These are phyloP conservation scores for Spiromastix sp. DNA, from an alignment of 2,329 filamentous ascomycete genomes.

Conservation along the genomic window DNA sequence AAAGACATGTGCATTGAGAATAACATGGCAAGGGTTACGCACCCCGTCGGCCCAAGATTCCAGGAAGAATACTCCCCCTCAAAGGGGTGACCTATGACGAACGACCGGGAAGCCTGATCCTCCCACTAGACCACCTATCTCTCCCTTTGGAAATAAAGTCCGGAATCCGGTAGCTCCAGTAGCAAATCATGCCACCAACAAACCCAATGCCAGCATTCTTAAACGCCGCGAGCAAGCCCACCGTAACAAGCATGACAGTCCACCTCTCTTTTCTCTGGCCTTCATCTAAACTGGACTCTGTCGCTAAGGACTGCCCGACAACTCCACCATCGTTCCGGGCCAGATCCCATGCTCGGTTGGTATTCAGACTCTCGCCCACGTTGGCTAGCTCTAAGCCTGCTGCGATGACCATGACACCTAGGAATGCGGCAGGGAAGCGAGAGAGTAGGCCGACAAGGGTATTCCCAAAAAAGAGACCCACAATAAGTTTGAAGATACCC, in stretches of 20 bases:
- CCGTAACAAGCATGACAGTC: conserved; percentile 84
- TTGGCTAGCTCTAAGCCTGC: conserved; percentile 80
- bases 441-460: conserved; percentile 60
- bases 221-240: conserved; percentile 71
- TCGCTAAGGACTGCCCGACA: conserved; percentile 37
- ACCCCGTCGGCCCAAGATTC: too few species aligned
- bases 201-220: conserved; percentile 87
- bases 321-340: conserved; percentile 18
- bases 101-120: conserved; percentile 17
- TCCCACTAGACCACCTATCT: conserved; percentile 20
- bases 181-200: conserved; percentile 66
- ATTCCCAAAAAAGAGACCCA: conserved; percentile 67
- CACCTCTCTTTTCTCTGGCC: conserved; percentile 64
- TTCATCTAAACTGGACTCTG: conserved; percentile 43
- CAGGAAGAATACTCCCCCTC: too few species aligned
- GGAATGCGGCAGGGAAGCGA: conserved; percentile 62
- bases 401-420: conserved; percentile 83
- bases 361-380: conserved; percentile 74
- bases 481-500: conserved; percentile 60
- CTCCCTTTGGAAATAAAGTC: conserved; percentile 16
- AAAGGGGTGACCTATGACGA: too few species aligned
- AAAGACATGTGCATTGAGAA: too few species aligned
- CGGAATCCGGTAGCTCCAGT: conserved; percentile 52
- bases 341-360: conserved; percentile 54
- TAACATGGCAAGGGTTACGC: too few species aligned